Evolutionary conservation across 371 early-diverging fungal species (phyloP), one percentile per base, ranked within the genome.

Genomic region (Mucor lusitanicus): DNA sequence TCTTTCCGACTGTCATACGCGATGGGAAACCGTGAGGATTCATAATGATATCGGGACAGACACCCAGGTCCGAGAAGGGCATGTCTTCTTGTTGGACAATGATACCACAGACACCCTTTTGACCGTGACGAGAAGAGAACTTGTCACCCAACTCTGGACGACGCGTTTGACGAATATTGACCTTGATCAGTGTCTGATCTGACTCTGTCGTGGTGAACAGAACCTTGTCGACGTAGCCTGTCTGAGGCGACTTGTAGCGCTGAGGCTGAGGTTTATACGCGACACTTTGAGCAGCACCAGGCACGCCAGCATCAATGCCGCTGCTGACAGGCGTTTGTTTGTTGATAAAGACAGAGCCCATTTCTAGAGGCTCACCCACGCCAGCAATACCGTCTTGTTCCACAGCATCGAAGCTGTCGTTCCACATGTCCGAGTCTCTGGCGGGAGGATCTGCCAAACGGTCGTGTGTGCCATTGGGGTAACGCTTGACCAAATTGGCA

Each of bases 1-100:
- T 97, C 80, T 99, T 99, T 59, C 99, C 99, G 6, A 99, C 99
- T 25, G 99, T 99, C 99, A 99, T 99, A 85, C 99, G 97, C 25
- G 96, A 96, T 28, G 99, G 99, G 91, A 99, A 99, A 75, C 99
- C 99, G 84, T 99, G 99, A 33, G 99, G 99, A 84, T 99, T 99
- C 99, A 99, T 99, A 81, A 99, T 98, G 59, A 99, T 94, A 80
- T 99, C 99, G 2, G 99, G 99, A 30, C 86, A 87, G 19, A 99
- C 88, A 50, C 99, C 99, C 40, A 87, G 76, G 75, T 99, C 99
- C n/a, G 92, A 88, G 82, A 99, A 99, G 21, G 99, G 99, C 97
- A 99, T 94, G 78, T 99, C 99, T 75, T 95, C 97, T 70, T 96
- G 96, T 64, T 92, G 90, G 35, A 98, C 98, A 77, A 98, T 97